Base-by-base conservation (phyloP, 2,329 filamentous ascomycete genomes). In the Elsinoe necatrix region DNA sequence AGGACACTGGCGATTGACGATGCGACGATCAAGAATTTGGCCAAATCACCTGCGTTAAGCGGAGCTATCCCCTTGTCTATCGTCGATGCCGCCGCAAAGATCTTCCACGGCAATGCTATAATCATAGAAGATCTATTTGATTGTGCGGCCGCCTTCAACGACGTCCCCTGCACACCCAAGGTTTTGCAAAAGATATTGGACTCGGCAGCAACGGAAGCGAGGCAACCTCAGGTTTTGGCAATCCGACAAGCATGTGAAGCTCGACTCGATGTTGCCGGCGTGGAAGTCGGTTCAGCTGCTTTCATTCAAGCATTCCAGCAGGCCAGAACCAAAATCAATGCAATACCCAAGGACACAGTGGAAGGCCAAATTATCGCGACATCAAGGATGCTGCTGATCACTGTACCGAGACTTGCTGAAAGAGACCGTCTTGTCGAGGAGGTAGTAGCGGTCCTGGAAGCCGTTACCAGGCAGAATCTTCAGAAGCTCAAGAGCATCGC, bases 51-150 rank as follows among this genome's bases (percentile, higher is more conserved):
- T 3, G 89, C 89, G 8, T 78, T 96, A 61, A 88, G 87, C 59
- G 93, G 93, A n/a, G 93, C 89, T 14, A 95, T 98, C 63, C 91
- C 93, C 1, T 80, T 90, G 57, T 90, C 92, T 37, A 88, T 98
- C 48, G 96, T 95, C 66, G 89, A 95, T 65, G 83, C 89, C 20
- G 85, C 90, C 4, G 83, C 84, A 73, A 89, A 86, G 69, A 85
- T 95, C 64, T 80, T 86, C 54, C 83, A 87, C 62, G 83, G 85
- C 68, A 64, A 62, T 37, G 72, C 83, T 1, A 73, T 76, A 0
- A 77, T 89, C 5, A 89, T 83, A 2, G 83, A 86, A 64, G 74
- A 80, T 20, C 95, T 96, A 72, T 97, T 93, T 71, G 76, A 86
- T 65, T 80, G 95, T 73, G 86, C 95, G 61, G 76, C 82, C 1